Base-by-base conservation (phyloP, 2,329 filamentous ascomycete genomes). In the Ilyonectria sp. region DNA sequence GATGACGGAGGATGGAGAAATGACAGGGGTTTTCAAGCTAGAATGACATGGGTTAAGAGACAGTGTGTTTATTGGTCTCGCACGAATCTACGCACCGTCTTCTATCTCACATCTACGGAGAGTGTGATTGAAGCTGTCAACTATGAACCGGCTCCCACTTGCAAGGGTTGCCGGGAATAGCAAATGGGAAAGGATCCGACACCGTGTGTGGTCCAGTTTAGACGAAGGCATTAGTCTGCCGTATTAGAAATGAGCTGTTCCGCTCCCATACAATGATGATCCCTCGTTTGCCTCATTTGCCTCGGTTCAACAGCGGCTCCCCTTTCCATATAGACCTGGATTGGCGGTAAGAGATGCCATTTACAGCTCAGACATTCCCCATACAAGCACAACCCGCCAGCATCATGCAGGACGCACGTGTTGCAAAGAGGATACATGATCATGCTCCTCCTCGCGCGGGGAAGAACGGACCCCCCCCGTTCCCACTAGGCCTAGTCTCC, bases 401-500 rank as follows among this genome's bases (percentile, higher is more conserved):
- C 35, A 26, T 54, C n/a, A 31, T 44, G n/a, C 35, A 56, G 29
- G n/a, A 19, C 35, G 31, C 10, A n/a, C 31, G 6, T 35, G 31
- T 53, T n/a, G 50, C 50, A 17, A 31, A 31, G 50, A 19, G 19
- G n/a, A 53, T 37, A 43, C 40, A n/a, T n/a, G 40, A n/a, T n/a
- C 40, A 58, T 35, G 52, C 57, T 61, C 47, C 23, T 49, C 49
- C 52, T 33, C 35, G 21, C 26, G 29, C 49, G 23, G 37, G 40
- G 5, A 43, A 19, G 13, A 31, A 29, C 29, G 40, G 50, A 29
- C 56, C 49, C 44, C 46, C 46, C 19, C 55, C 43, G 33, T 55
- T 60, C 62, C 62, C 35, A 55, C 47, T 65, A 43, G 26, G 56
- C 37, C 63, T 61, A 65, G 63, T 19, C 46, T 55, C 63, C 63